Evolutionary conservation across 768 basidiomycete species (phyloP), one percentile per base, ranked within the genome.

Genomic region (Russula virescens): DNA sequence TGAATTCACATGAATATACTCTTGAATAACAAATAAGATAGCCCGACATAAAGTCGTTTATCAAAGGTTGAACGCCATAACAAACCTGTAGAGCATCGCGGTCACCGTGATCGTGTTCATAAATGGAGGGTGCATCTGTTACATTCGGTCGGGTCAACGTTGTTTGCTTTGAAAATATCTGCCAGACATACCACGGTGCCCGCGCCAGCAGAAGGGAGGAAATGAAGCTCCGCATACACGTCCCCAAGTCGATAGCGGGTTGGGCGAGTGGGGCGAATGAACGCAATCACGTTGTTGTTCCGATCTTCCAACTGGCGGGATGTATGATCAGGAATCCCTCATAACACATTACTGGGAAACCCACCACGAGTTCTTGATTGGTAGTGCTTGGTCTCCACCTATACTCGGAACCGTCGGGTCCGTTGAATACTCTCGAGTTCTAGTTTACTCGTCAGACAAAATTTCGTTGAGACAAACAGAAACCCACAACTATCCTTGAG

Each of bases 61-160:
- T 67, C 38, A 65, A 51, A 80, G 75, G 65, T 77, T 78, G 66
- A 78, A 82, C 38, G 78, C 75, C 62, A 74, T 78, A 68, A 86
- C 88, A 73, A 90, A 89, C 52, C 91, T 86, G 76, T 89, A 91
- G 38, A 93, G 79, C 89, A 92, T 91, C 58, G 84, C 83, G 28
- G 90, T 90, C 68, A 93, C 84, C 26, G 87, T 87, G 64, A 92
- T 89, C 49, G 83, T 84, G 78, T 93, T 89, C 91, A 93, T 92
- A 74, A 93, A 85, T 67, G 91, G 91, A 56, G 89, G 90, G 71
- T 91, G 90, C 79, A 84, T 88, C 89, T 91, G 70, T 56, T 61
- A 52, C 42, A 59, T 57, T 47, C 23, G 46, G 52, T 25, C 54
- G n/a, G 35, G 58, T 63, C 57, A 65, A 56, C 31, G 60, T 50